Conservation (phyloP, 345 rosid species). For the Brassica cretica region DNA sequence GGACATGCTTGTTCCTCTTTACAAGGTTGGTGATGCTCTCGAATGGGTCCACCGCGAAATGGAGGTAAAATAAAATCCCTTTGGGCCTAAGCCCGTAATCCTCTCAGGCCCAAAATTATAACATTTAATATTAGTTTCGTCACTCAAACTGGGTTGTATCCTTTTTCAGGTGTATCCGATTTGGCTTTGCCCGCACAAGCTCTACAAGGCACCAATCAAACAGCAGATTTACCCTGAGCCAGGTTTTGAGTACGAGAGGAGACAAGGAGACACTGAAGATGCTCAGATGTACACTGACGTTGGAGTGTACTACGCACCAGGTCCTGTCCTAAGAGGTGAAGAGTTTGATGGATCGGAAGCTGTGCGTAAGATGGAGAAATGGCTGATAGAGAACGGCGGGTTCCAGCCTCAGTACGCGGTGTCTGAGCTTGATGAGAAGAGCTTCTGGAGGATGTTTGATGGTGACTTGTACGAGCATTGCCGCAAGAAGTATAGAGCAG, state of each 20-base stretch:
- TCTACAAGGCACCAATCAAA: constrained; percentile 83
- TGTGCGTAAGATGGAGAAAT: constrained; percentile 80
- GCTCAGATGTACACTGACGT: constrained; percentile 98
- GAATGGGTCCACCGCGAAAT: constrained; percentile 93
- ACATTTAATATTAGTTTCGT: not conserved
- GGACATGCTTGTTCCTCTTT: constrained; percentile 98
- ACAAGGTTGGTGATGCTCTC: constrained; percentile 94
- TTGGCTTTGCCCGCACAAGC: constrained; percentile 94
- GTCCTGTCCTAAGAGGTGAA: constrained; percentile 91
- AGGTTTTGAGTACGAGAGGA: constrained; percentile 81
- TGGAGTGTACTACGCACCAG: constrained; percentile 96
- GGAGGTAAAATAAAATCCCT: constrained; percentile 62
- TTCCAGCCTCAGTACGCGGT: constrained; percentile 98
- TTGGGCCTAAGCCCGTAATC: not conserved
- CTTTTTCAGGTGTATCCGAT: constrained; percentile 73
- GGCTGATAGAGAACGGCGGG: constrained; percentile 93
- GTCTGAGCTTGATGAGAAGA: constrained; percentile 85
- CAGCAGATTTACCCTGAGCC: constrained; percentile 94
- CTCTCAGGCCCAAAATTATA: not conserved
- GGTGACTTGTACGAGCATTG: constrained; percentile 76
- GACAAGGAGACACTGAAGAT: constrained; percentile 88
- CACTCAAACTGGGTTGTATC: not conserved
- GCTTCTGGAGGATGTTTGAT: constrained; percentile 98
- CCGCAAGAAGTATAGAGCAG: constrained; percentile 85
- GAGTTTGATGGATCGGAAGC: constrained; percentile 83